A percentile compares a stretch with the other conserved stretches of the same genome.
These are phyloP conservation scores for Ophiostoma himal-ulmi DNA, from an alignment of 2,329 filamentous ascomycete genomes.

Conservation along the genomic window DNA sequence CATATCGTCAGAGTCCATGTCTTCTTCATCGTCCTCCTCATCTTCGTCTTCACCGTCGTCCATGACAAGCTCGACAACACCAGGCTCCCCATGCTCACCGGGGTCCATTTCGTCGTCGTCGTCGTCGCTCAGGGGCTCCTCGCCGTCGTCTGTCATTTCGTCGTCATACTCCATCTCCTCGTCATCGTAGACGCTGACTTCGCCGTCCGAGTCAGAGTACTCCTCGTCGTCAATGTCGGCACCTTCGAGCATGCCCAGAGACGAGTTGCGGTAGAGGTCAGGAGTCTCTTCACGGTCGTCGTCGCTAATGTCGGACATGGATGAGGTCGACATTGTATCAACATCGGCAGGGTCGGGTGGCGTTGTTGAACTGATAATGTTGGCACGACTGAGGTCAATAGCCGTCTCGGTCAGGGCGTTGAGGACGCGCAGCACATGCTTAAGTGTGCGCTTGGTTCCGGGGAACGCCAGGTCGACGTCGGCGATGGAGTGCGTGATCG, in stretches of 20 bases:
- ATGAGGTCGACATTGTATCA: constrained; percentile 80
- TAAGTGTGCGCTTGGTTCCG: constrained; percentile 86
- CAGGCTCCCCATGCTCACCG: constrained; percentile 65
- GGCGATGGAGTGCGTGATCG: constrained; percentile 84
- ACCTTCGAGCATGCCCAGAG: constrained; percentile 88
- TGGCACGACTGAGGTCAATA: constrained; percentile 74
- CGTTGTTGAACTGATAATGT: constrained; percentile 58
- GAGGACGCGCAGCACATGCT: constrained; percentile 88
- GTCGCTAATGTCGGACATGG: constrained; percentile 80
- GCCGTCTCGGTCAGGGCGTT: constrained; percentile 83
- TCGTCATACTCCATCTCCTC: constrained; percentile 90
- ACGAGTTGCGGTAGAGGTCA: constrained; percentile 93
- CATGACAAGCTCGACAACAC: constrained; percentile 71
- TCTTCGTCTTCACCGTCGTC: constrained; percentile 58
- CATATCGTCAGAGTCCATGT: constrained; percentile 45
- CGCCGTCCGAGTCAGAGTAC: constrained; percentile 68
- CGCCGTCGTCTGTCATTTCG: constrained; percentile 69
- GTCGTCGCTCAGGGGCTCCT: constrained; percentile 84
- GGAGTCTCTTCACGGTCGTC: constrained; percentile 90
- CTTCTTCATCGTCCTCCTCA: constrained; percentile 43
- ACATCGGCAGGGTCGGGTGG: constrained; percentile 70
- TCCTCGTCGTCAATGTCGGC: constrained; percentile 64
- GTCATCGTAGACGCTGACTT: constrained; percentile 90
- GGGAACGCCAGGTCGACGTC: constrained; percentile 95
- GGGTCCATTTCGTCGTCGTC: constrained; percentile 83